Base-by-base conservation (phyloP, 768 basidiomycete species). In the Suillus brevipes region DNA sequence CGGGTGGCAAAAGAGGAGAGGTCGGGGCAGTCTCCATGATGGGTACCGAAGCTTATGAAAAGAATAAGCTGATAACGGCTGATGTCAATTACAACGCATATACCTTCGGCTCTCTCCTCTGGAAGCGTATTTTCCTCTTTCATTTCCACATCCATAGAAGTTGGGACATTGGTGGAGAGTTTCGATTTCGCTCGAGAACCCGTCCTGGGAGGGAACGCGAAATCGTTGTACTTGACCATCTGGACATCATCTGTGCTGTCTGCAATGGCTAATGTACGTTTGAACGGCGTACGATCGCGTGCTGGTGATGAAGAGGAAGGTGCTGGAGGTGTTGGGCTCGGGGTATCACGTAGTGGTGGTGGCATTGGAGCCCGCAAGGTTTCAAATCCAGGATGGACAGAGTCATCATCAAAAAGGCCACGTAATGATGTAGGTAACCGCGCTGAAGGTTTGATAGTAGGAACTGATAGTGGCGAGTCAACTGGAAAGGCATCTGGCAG, bases 401-500 rank as follows among this genome's bases (percentile, higher is more conserved):
- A 70, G 12, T 82, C 84, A 53, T 87, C 85, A 63, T 91, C 90
- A 74, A 97, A 97, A 12, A 97, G 80, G 43, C 83, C 80, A 0
- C 94, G 89, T 3, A 96, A 80, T 0, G 92, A 95, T 2, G 88
- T 87, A 2, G 95, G 94, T 13, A 95, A 71, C 56, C 82, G 81
- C n/a, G 81, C 68, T 47, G 77, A 70, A 2, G 85, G 83, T 16
- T 86, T 83, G 37, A 88, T 74, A 28, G 88, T 90, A 20, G 80
- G 69, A 62, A 80, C 78, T 13, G 72, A 64, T 16, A 71, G 62
- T 45, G 60, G 36, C 16, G 65, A 28, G 28, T 68, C 72, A 50
- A 61, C 56, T 16, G 66, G 68, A 62, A 62, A 70, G 53, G 63
- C 63, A 52, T 61, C 25, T 47, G 66, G 68, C 14, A n/a, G 10